Base-by-base conservation (phyloP, 2,329 filamentous ascomycete genomes). In the Eurotiales sp. region DNA sequence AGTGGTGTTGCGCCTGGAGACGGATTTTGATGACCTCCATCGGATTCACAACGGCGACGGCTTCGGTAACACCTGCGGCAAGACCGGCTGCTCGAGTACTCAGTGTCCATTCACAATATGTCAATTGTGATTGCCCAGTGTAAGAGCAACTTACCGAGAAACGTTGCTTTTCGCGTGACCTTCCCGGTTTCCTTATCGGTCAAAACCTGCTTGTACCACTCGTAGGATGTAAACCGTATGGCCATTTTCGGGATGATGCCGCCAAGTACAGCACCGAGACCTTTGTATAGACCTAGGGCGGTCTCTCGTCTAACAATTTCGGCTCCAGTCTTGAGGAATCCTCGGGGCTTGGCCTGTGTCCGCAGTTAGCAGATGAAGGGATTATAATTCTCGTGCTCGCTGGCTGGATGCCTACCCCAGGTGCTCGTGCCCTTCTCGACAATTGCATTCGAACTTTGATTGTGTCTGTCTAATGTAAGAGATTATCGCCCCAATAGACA, bases 11-110 rank as follows among this genome's bases (percentile, higher is more conserved):
- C 4, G 92, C 92, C 79, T 99, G 93, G 61, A 99, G 82, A 44
- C 93, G 88, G 68, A 99, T 99, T 82, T 99, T 99, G 74, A 99
- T 84, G 56, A 99, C 93, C 77, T 99, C 93, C 93, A 99, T 99
- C 5, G 93, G 93, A 25, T 91, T 96, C 51, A 99, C 93, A 46
- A 99, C 89, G 44, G 88, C 86, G 40, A 99, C 92, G 58, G 93
- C 93, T 80, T 99, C 93, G 17, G 93, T 97, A 15, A 99, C 85
- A 72, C 93, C 93, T 22, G 93, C 93, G 21, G 88, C 83, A 41
- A 99, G 85, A 66, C 93, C 93, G 61, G 93, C 89, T 85, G 57
- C 43, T 43, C 22, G 32, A 32, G 6, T 25, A 39, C 50, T 50
- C 8, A 46, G 23, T 17, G 10, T 30, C n/a, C 7, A 10, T 19